Conservation (phyloP, 352 stramenopile genomes). For the Hyphochytrium catenoides region DNA sequence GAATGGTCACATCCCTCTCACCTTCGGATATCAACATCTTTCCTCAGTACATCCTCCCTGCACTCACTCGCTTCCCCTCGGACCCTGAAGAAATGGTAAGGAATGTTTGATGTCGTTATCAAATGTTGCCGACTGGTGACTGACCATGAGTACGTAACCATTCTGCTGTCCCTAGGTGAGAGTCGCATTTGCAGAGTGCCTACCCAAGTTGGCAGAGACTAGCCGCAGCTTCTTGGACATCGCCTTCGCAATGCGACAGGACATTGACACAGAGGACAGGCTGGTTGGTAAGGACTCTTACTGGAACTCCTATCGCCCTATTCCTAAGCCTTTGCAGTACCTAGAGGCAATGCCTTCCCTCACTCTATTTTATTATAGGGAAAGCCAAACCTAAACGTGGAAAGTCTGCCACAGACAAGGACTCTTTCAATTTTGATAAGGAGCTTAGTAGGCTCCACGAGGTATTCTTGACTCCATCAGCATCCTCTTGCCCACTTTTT, state of each 20-base stretch:
- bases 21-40: slow-evolving; percentile 88
- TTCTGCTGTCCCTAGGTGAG: too few species aligned
- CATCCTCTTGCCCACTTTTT: too few species aligned
- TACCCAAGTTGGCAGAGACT: slow-evolving; percentile 72
- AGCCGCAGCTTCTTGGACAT: slow-evolving; percentile 81
- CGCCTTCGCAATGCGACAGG: slow-evolving; percentile 55
- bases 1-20: slow-evolving; percentile 66
- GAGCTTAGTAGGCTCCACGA: slow-evolving; percentile 73
- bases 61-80: slow-evolving; percentile 56
- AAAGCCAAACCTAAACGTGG: not conserved
- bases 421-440: slow-evolving; percentile 69
- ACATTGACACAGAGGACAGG: too few species aligned
- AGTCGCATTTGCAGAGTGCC: slow-evolving; percentile 79
- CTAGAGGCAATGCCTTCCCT: slow-evolving; percentile 20
- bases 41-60: slow-evolving; percentile 85
- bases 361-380: slow-evolving; percentile 6
- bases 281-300: too few species aligned
- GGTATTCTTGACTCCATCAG: too few species aligned
- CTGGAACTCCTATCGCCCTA: too few species aligned
- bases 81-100: slow-evolving; percentile 76
- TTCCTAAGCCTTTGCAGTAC: too few species aligned
- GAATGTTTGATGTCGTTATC: too few species aligned
- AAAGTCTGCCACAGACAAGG: slow-evolving; percentile 18
- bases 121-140: too few species aligned
- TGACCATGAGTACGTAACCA: too few species aligned